Evolutionary conservation across 768 basidiomycete species (phyloP), one percentile per base, ranked within the genome.

Genomic region (Russula lepida): DNA sequence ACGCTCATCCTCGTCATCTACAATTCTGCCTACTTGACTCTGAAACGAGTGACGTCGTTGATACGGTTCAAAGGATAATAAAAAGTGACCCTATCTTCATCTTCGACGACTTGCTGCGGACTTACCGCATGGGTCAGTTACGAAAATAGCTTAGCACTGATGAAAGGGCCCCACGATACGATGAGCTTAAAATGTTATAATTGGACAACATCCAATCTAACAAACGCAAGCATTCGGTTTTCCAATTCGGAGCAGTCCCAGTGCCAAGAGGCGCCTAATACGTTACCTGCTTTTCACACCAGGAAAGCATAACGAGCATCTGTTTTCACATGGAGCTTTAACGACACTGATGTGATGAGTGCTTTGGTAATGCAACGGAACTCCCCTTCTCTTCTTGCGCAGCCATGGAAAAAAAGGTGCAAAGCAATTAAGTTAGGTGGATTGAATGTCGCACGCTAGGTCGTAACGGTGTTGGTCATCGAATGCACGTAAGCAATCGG

Each of bases 121-220:
- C 32, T 33, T 56, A 19, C 32, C 43, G 4, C 21, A 48, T 56
- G 54, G 54, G 43, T 47, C 44, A 35, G 8, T 17, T 13, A 41
- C 37, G 8, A 35, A 39, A 28, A 21, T 49, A 19, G 52, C 23
- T 49, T 57, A 57, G 46, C 25, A 28, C 33, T 37, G 55, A 15
- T 35, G 21, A 43, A 35, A 47, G 7, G 41, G 33, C 23, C 44
- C 23, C 27, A 8, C 15, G 35, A 49, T 30, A 8, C 15, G 35
- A 49, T 30, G 56, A 49, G 56, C 39, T 58, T 30, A 56, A 30
- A 39, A 49, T 49, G 47, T 35, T 57, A 39, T 49, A 27, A 11
- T 41, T 41, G n/a, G 17, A 15, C 35, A 35, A 17, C 37, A 6
- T 2, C 4, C n/a, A 19, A n/a, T n/a, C n/a, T n/a, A n/a, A n/a